Evolutionary conservation across 2,329 filamentous ascomycete genomes (phyloP).

Genomic region (Periconia sp.): DNA sequence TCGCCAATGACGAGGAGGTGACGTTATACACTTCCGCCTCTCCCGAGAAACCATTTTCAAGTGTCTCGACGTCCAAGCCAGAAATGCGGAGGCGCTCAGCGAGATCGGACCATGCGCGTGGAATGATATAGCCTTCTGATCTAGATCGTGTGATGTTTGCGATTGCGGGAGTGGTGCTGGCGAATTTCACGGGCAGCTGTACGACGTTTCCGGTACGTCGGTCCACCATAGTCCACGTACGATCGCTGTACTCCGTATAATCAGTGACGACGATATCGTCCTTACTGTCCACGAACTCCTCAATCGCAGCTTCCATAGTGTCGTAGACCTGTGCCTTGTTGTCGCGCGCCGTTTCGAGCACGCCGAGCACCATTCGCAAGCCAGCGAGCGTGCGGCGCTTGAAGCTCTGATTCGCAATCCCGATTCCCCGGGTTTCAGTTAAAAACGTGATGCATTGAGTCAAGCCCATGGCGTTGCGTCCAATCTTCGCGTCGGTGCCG

Average conservation of each 20-base stretch:
- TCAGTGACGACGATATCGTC: slow-evolving; percentile 38
- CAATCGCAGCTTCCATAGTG: slow-evolving; percentile 32
- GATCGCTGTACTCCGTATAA: slow-evolving; percentile 23
- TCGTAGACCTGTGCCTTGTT: slow-evolving; percentile 25
- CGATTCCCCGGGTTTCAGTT: slow-evolving; percentile 40
- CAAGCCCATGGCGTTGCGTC: slow-evolving; percentile 41
- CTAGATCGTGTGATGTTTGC: slow-evolving; percentile 37
- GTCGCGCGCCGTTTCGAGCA: slow-evolving; percentile 37
- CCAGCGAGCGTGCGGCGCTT: slow-evolving; percentile 35
- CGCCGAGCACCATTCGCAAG: slow-evolving; percentile 36
- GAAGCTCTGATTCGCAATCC: slow-evolving; percentile 38
- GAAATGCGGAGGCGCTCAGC: slow-evolving; percentile 33
- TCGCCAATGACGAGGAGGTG: slow-evolving; percentile 27
- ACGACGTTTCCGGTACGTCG: slow-evolving; percentile 31
- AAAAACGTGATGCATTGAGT: slow-evolving; percentile 40
- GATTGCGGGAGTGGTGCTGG: slow-evolving; percentile 36
- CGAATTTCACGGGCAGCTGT: slow-evolving; percentile 37
- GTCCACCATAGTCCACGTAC: slow-evolving; percentile 40
- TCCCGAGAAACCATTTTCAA: slow-evolving; percentile 29
- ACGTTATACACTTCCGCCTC: slow-evolving; percentile 40
- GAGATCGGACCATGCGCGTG: slow-evolving; percentile 38
- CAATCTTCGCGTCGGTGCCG: slow-evolving; percentile 40
- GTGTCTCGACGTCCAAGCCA: slow-evolving; percentile 36
- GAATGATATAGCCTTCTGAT: slow-evolving; percentile 41
- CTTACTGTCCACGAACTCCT: slow-evolving; percentile 23